Base-by-base conservation (phyloP, 768 basidiomycete genomes). In the Hortiboletus flavorubellus region DNA sequence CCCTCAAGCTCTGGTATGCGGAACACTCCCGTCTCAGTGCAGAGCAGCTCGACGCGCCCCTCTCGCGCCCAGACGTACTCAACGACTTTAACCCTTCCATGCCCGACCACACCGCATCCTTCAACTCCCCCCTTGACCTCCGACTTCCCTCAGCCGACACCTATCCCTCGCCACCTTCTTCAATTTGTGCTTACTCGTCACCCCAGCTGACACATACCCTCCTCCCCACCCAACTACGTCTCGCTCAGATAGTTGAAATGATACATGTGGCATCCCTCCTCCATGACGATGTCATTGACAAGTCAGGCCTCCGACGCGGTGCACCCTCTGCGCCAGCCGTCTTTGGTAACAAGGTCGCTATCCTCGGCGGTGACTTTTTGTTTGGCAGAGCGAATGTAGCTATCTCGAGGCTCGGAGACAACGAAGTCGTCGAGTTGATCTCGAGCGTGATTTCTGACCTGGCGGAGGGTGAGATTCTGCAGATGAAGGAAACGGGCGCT, bases 181-280 rank as follows among this genome's bases (percentile, higher is more conserved):
- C 67, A 6, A 61, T 70, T 34, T 46, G 0, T 14, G 43, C 52
- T 42, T 58, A 54, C 56, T 34, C 63, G 59, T 15, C 75, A 71
- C 33, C 75, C 74, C 54, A 71, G 64, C 30, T 71, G 8, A 64
- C 66, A 4, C 70, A 72, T 18, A 63, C 71, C 0, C 60, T 72
- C 5, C 82, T 99, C 7, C 93, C 96, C 15, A 87, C 93, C 1
- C 97, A 99, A 72, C 74, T 88, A 31, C 87, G 95, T 31, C 83
- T 99, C 34, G 96, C 95, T 5, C 93, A 96, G 65, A 95, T 99
- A 42, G 86, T 93, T 49, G 97, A 99, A 70, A 97, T 98, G 93
- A 91, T 99, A 46, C 93, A 98, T 68, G 89, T 98, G 58, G 95
- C 97, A 26, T 94, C 90, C 4, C 79, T 93, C 10, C 76, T 99